Base-by-base conservation (phyloP, 2,329 filamentous ascomycete species). In the Sporothrix variecibatus region DNA sequence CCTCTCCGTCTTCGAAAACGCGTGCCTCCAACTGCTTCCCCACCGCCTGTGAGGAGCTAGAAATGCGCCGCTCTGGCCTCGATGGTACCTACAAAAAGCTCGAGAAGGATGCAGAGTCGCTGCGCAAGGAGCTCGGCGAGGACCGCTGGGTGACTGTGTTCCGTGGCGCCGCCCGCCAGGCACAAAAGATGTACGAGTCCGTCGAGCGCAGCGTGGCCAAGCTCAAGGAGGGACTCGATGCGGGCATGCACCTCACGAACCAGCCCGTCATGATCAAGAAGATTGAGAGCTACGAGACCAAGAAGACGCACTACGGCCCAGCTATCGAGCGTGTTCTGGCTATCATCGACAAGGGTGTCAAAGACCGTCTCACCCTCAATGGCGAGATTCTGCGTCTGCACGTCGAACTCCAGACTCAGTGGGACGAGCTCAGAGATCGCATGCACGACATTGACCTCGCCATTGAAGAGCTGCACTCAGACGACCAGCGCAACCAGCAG, bases 111-210 rank as follows among this genome's bases (percentile, higher is more conserved):
- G 95, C 95, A 11, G 95, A 98, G 79, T 93, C 93, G 1, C 83
- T 99, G 65, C 89, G 95, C 76, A 93, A 94, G 80, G 96, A 99
- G 81, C 86, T 99, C 3, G 94, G 94, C 38, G 96, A 99, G 81
- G 96, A 99, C 80, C 91, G 94, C 73, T 99, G 96, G 96, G 91
- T 99, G 60, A 88, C 97, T 72, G 95, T 98, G 49, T 99, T 99
- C 84, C 90, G 95, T 73, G 95, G 96, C 77, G 96, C 96, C 20
- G 95, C 94, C 17, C 89, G 92, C 74, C 94, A 98, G 82, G 95
- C 96, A 4, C 90, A 96, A 78, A 97, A 97, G 84, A 97, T 99
- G 94, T 95, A 94, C 80, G 94, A 97, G 78, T 98, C 95, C 3
- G 94, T 98, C 28, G 93, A 97, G 80, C 89, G 95, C 76, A 97